Evolutionary conservation across 148 eudicot genomes (phyloP), one percentile per base, ranked within the genome.

Genomic region (Mesembryanthemum crystallinum): DNA sequence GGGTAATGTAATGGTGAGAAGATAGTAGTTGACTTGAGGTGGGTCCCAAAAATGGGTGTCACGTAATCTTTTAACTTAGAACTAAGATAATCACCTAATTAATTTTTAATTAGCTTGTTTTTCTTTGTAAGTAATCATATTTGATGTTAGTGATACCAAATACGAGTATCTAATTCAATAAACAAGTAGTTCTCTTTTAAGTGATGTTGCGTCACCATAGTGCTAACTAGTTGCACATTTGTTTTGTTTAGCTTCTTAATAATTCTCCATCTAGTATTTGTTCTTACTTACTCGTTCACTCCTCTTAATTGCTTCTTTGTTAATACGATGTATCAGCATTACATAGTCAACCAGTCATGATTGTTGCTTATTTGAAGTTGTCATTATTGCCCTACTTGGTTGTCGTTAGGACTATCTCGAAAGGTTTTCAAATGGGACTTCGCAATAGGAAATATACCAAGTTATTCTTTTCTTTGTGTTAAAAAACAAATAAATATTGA

Each of bases 11-110:
- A 49, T 37, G 70, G 23, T 64, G 5, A 7, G 7, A 10, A 14
- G 11, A n/a, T 17, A 9, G 12, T 12, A 45, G 81, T 78, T 78
- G 81, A 78, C 81, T 67, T 73, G 23, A 3, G 28, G 75, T 70
- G 70, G 59, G 74, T 51, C 72, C 71, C 51, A 43, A 27, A 65
- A 21, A 72, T 42, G 55, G 54, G 15, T 57, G 64, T 37, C 72
- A 42, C 57, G 72, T 39, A 65, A 64, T 64, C 24, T 33, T 33
- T n/a, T 35, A 35, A 35, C 39, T 35, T 35, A n/a, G 39, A 33
- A 33, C 25, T 17, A 32, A 32, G 49, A 45, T 45, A 45, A 45
- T 10, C 49, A 45, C 8, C 49, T 45, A 3, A 2, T 18, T 4
- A 21, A 10, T 45, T 25, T n/a, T n/a, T 4, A 23, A 39, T 42